Conservation (phyloP, 2,329 filamentous ascomycete genomes). For the Penicillium carneum region DNA sequence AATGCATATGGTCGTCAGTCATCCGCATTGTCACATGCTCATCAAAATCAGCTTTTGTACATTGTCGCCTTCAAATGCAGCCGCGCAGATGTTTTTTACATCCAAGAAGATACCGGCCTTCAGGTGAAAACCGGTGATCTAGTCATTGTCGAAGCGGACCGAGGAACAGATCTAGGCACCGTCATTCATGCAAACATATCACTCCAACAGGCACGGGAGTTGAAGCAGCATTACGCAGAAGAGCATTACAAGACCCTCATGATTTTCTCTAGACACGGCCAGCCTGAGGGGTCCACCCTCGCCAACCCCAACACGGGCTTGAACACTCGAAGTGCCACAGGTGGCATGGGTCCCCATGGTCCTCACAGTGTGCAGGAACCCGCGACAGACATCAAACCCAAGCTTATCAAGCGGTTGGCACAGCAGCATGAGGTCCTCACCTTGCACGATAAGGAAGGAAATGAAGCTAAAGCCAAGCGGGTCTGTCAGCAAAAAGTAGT, state of each 20-base stretch:
- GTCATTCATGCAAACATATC: conserved; percentile 88
- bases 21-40: conserved; percentile 46
- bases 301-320: conserved; percentile 61
- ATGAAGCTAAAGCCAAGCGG: conserved; percentile 95
- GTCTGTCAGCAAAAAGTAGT: conserved; percentile 96
- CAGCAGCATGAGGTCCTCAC: conserved; percentile 88
- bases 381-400: conserved; percentile 83
- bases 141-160: conserved; percentile 96
- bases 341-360: conserved; percentile 77
- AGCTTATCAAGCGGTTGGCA: conserved; percentile 93
- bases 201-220: conserved; percentile 83
- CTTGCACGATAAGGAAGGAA: conserved; percentile 92
- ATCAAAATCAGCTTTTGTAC: conserved; percentile 61
- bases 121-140: conserved; percentile 89
- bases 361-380: conserved; percentile 77
- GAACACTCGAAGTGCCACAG: conserved; percentile 73
- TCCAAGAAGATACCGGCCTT: conserved; percentile 91
- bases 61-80: conserved; percentile 97
- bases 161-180: conserved; percentile 92
- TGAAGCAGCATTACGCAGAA: conserved; percentile 89
- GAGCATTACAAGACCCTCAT: conserved; percentile 98
- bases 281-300: conserved; percentile 52
- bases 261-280: conserved; percentile 89
- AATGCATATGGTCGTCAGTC: conserved; percentile 50
- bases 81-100: conserved; percentile 93